Evolutionary conservation across 176 grass and related monocot species (phyloP).

Genomic region (Canna indica): DNA sequence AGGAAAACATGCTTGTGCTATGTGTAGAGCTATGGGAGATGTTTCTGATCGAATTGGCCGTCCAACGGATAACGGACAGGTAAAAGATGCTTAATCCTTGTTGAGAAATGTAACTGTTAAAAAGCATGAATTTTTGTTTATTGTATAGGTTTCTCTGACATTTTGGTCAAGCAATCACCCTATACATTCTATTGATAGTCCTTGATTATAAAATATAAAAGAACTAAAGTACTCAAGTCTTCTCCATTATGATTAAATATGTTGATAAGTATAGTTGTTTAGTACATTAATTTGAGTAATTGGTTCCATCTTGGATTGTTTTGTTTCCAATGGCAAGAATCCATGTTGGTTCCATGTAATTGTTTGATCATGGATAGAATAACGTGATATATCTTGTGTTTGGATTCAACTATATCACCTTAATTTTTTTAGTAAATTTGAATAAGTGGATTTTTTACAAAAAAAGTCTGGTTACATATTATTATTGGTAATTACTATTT

Average conservation of each 20-base stretch:
- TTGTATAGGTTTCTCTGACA: background rate
- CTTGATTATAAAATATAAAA: background rate
- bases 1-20: background rate
- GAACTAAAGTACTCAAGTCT: background rate
- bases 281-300: too few species aligned
- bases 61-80: slow-evolving; percentile 97
- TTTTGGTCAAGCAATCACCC: background rate
- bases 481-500: too few species aligned
- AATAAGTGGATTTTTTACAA: too few species aligned
- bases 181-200: background rate
- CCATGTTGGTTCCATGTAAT: too few species aligned
- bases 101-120: background rate
- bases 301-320: too few species aligned
- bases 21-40: slow-evolving; percentile 89
- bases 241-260: background rate
- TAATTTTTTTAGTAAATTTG: too few species aligned
- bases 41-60: slow-evolving; percentile 98
- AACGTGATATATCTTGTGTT: too few species aligned
- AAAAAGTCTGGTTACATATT: too few species aligned
- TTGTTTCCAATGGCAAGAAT: too few species aligned
- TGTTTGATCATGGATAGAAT: too few species aligned
- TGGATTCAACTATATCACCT: too few species aligned
- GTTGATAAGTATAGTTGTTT: too few species aligned
- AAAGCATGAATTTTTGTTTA: background rate
- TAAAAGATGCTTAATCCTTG: slow-evolving; percentile 2